Evolutionary conservation across 768 basidiomycete genomes (phyloP).

Genomic region (Leccinum imitatum): DNA sequence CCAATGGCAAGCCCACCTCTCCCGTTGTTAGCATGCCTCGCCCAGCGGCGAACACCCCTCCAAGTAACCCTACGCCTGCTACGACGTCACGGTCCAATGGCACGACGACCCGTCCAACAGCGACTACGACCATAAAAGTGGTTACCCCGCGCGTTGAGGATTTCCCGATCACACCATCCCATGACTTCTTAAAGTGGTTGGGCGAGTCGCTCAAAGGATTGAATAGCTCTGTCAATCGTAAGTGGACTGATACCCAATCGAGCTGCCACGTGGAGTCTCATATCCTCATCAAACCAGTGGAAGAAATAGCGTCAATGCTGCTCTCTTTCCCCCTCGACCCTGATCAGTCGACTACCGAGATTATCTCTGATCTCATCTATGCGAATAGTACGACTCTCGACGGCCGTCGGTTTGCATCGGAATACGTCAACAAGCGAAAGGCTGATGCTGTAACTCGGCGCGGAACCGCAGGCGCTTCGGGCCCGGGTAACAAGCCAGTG

Average conservation of each 20-base stretch:
- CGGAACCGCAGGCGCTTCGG: constrained; percentile 41
- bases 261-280: constrained; percentile 15
- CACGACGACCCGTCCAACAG: constrained; percentile 36
- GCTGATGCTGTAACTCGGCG: constrained; percentile 64
- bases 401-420: constrained; percentile 90
- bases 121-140: constrained; percentile 34
- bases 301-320: constrained; percentile 95
- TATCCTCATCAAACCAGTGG: constrained; percentile 54
- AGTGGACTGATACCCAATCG: constrained; percentile 20
- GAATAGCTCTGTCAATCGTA: constrained; percentile 56
- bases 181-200: constrained; percentile 93
- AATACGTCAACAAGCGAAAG: constrained; percentile 86
- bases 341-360: constrained; percentile 76
- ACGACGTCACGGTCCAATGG: constrained; percentile 40
- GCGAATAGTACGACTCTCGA: constrained; percentile 93
- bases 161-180: constrained; percentile 64
- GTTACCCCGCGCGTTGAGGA: constrained; percentile 55
- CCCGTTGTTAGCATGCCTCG: constrained; percentile 34
- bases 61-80: constrained; percentile 28
- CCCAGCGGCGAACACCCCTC: constrained; percentile 34
- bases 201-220: constrained; percentile 78
- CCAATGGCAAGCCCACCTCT: constrained; percentile 59
- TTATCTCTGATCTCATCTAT: constrained; percentile 95
- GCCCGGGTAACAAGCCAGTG: constrained; percentile 47
- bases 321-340: constrained; percentile 92